These are phyloP conservation scores for Pinus tabuliformis DNA, from an alignment of 75 land plant genomes.

Conservation along the genomic window DNA sequence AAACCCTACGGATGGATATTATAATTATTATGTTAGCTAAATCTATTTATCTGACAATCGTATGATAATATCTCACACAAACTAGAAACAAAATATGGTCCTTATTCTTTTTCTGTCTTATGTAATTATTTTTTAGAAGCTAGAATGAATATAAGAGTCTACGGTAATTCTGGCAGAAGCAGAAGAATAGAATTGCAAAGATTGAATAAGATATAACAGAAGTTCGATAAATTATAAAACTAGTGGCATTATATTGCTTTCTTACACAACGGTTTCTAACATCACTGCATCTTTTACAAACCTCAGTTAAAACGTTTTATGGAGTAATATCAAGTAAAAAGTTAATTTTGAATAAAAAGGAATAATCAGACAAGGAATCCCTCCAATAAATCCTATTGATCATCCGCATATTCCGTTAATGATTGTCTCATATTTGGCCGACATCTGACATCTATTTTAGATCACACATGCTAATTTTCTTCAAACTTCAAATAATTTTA, in stretches of 20 bases:
- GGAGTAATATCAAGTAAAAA: neutral
- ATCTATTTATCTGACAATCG: no score
- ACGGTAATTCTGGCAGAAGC: no score
- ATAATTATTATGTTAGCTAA: no score
- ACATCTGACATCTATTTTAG: neutral
- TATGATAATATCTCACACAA: no score
- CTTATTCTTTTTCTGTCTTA: no score
- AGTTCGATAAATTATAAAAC: neutral
- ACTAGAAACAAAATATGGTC: no score
- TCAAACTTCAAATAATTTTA: no score
- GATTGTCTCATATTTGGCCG: neutral
- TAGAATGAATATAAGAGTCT: no score
- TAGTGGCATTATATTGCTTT: neutral
- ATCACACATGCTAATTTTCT: neutral
- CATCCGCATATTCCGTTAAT: neutral
- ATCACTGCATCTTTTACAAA: neutral
- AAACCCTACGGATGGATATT: no score
- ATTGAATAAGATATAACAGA: no score
- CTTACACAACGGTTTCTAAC: neutral
- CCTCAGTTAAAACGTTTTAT: neutral
- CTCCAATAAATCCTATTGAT: neutral
- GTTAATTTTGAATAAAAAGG: neutral
- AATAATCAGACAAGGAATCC: neutral
- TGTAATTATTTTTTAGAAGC: no score
- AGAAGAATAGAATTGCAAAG: no score